Evolutionary conservation across 2,329 filamentous ascomycete species (phyloP).

Genomic region (Phyllosticta citribraziliensis): DNA sequence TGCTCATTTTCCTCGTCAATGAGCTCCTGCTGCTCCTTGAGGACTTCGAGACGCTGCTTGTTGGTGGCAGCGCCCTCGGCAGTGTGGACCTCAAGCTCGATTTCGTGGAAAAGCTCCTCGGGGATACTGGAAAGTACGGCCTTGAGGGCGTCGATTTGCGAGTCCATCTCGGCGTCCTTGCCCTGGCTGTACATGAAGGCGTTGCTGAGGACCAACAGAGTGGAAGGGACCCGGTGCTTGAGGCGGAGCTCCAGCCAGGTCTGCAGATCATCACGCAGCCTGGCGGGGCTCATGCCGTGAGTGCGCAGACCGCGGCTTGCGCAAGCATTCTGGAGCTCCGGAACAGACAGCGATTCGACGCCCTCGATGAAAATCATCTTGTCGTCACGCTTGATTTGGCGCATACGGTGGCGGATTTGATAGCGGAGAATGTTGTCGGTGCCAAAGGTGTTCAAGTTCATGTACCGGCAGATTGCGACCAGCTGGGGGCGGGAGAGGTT

Average conservation of each 20-base stretch:
- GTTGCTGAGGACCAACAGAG: slow-evolving; percentile 88
- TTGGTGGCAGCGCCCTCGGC: slow-evolving; percentile 96
- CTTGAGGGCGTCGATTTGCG: slow-evolving; percentile 85
- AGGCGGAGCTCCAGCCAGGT: slow-evolving; percentile 92
- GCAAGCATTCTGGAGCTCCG: slow-evolving; percentile 85
- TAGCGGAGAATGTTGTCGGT: slow-evolving; percentile 98
- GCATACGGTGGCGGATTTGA: slow-evolving; percentile 93
- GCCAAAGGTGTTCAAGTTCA: slow-evolving; percentile 94
- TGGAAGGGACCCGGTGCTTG: slow-evolving; percentile 91
- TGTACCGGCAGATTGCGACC: slow-evolving; percentile 95
- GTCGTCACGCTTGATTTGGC: slow-evolving; percentile 98
- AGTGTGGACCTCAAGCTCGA: slow-evolving; percentile 94
- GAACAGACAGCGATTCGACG: slow-evolving; percentile 83
- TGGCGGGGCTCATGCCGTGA: slow-evolving; percentile 79
- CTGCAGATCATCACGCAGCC: slow-evolving; percentile 79
- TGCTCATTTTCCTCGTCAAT: slow-evolving; percentile 97
- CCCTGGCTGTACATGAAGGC: slow-evolving; percentile 93
- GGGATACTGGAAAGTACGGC: slow-evolving; percentile 90
- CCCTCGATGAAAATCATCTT: slow-evolving; percentile 89
- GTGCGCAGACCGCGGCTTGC: slow-evolving; percentile 87
- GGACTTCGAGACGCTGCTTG: slow-evolving; percentile 94
- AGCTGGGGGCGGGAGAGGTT: slow-evolving; percentile 92
- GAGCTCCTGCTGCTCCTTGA: slow-evolving; percentile 96
- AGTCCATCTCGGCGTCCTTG: slow-evolving; percentile 72
- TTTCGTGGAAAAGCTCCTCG: slow-evolving; percentile 98